These are phyloP conservation scores for Mangifera indica DNA, from an alignment of 345 rosid species.

Conservation along the genomic window DNA sequence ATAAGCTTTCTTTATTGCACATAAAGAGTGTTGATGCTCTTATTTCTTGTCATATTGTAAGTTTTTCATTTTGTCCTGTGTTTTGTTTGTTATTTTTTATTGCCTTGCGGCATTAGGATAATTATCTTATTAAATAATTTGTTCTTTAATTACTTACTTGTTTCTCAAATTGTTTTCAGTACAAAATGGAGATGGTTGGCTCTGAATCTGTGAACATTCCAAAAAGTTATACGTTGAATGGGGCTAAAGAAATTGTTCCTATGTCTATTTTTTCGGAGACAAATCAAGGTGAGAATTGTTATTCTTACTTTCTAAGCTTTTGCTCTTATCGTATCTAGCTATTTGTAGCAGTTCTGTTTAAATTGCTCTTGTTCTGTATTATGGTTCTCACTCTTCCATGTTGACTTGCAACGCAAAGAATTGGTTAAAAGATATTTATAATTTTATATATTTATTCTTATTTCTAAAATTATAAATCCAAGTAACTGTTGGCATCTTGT, in stretches of 20 bases:
- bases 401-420: not conserved
- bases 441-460: too few relatives aligned
- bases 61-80: not conserved
- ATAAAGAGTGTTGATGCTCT: not conserved
- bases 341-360: not conserved
- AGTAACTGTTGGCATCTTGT: too few relatives aligned
- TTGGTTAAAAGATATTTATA: not conserved
- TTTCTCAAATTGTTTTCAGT: conserved; percentile 40
- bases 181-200: conserved; percentile 71
- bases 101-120: not conserved
- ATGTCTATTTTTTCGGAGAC: conserved; percentile 73
- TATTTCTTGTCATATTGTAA: not conserved
- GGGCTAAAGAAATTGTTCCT: conserved; percentile 87
- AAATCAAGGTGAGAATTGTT: conserved; percentile 54
- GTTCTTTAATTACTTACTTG: conserved; percentile 10
- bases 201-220: conserved; percentile 57
- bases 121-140: not conserved
- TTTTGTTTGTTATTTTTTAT: not conserved
- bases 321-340: not conserved
- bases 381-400: not conserved
- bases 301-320: conserved; percentile 1
- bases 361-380: not conserved
- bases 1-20: not conserved
- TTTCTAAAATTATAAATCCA: too few relatives aligned
- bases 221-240: conserved; percentile 73